These are phyloP conservation scores for Neonectria faginata DNA, from an alignment of 2,329 filamentous ascomycete species.

Conservation along the genomic window DNA sequence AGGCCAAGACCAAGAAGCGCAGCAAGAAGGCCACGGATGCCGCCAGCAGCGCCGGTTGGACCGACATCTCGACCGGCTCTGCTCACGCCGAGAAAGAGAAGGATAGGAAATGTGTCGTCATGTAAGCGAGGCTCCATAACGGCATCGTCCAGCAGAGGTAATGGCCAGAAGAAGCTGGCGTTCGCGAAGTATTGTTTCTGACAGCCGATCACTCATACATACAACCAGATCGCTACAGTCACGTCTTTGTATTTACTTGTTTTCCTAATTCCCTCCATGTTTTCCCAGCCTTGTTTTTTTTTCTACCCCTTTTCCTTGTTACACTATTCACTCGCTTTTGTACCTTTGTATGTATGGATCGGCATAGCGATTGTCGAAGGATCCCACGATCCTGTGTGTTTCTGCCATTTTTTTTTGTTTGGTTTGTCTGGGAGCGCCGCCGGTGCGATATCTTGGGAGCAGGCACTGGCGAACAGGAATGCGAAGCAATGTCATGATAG, in stretches of 20 bases:
- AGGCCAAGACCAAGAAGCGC: conserved; percentile 54
- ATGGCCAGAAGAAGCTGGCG: conserved; percentile 21
- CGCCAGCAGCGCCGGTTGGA: conserved; percentile 63
- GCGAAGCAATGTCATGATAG: conserved; percentile 9
- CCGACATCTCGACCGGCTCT: conserved; percentile 58
- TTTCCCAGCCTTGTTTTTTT: conserved; percentile 8
- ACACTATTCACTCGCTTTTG: conserved; percentile 31
- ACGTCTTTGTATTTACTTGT: conserved; percentile 19
- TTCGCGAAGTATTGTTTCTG: conserved; percentile 18
- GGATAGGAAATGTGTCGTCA: conserved; percentile 64
- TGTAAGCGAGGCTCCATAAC: conserved; percentile 53
- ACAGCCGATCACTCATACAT: conserved; percentile 33
- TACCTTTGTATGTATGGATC: conserved; percentile 30
- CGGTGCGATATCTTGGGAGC: conserved; percentile 28
- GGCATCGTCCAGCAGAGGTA: conserved; percentile 14
- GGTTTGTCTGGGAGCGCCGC: conserved; percentile 31
- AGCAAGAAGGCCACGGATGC: conserved; percentile 56
- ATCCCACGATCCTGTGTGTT: conserved; percentile 10
- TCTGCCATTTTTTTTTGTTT: neutral
- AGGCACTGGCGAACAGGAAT: conserved; percentile 27
- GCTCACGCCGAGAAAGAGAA: conserved; percentile 55
- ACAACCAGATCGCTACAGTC: conserved; percentile 32
- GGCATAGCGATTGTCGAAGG: conserved; percentile 30
- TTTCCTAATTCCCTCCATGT: conserved; percentile 17
- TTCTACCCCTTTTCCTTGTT: conserved; percentile 27